A percentile compares a stretch with the other conserved stretches of the same genome.
Evolutionary conservation across 2,329 filamentous ascomycete species (phyloP).

Genomic region (Purpureocillium takamizusanense): DNA sequence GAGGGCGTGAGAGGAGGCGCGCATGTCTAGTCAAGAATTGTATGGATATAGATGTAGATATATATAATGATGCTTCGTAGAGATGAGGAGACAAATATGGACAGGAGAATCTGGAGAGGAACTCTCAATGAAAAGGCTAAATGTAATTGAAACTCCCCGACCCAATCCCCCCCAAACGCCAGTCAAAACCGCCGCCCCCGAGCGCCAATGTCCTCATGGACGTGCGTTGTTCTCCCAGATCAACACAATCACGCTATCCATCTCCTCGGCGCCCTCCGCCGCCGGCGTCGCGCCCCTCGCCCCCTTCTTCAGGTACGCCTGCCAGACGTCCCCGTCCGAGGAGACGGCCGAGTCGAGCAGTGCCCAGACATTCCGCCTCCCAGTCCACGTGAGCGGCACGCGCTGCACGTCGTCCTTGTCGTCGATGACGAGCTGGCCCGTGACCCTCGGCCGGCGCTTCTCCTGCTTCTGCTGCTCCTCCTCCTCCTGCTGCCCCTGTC

Average conservation of each 20-base stretch:
- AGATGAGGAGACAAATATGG: not conserved
- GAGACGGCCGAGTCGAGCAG: constrained; percentile 28
- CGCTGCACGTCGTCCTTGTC: constrained; percentile 14
- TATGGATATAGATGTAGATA: no score
- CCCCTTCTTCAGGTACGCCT: constrained; percentile 33
- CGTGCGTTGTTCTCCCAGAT: constrained; percentile 23
- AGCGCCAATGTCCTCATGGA: constrained; percentile 1
- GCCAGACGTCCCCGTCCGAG: constrained; percentile 31
- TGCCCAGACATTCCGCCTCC: constrained; percentile 27
- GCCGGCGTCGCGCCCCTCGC: constrained; percentile 9
- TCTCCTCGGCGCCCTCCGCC: constrained; percentile 14
- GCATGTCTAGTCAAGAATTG: no score
- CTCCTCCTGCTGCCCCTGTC: constrained; percentile 1
- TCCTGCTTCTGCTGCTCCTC: constrained; percentile 5
- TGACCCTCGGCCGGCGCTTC: constrained; percentile 8
- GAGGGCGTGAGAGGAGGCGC: no score
- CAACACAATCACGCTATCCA: constrained; percentile 31
- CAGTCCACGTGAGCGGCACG: constrained; percentile 25
- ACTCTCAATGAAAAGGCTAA: not conserved
- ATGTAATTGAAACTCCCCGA: no score
- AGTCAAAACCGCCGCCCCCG: no score
- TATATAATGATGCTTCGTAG: not conserved
- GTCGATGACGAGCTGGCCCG: constrained; percentile 22
- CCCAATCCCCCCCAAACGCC: no score
- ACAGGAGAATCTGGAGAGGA: not conserved